Evolutionary conservation across 192 early-diverging fungal species (phyloP), one percentile per base, ranked within the genome.

Genomic region (Podila epigama): DNA sequence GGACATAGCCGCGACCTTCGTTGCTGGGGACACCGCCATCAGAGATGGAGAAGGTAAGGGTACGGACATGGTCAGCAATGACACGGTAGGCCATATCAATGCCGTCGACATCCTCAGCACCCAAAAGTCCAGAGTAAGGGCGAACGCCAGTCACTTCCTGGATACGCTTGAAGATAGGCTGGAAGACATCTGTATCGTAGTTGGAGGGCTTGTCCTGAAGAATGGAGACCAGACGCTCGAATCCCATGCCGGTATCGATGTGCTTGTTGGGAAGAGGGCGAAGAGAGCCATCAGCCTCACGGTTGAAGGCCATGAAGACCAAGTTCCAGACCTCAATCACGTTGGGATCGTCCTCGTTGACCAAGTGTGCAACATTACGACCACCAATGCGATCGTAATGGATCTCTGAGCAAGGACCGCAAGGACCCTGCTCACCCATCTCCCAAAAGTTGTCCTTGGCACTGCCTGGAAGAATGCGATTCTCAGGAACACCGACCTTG

Each of bases 261-360:
- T 98, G 95, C 84, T 97, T 94, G 83, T 90, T 95, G 35, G 97
- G 97, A 39, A 99, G 87, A 29, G 90, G 84, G 60, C 92, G 92
- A 34, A 99, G 87, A 13, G 82, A 87, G 34, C 95, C 89, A 80
- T 96, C 95, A 12, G 89, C 75, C 75, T 98, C 96, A 68, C 97
- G 95, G 88, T 99, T 97, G 88, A 94, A 99, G 81, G 98, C 91
- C 88, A 99, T 99, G 61, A 99, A 99, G 68, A 99, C 97, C 18
- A 99, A 80, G 82, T 99, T 99, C 97, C 97, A 99, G 79, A 99
- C 96, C 84, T 99, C 97, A 39, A 99, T 82, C 13, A 99, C 95
- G 68, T 96, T 92, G 36, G 97, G 97, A 85, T 99, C 96, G 80
- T 99, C 97, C 89, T 92, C 79, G 82, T 99, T 99, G 57, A 99